A percentile compares a stretch with the other conserved stretches of the same genome.
Evolutionary conservation across 2,329 filamentous ascomycete genomes (phyloP).

Genomic region (Penicillium sp.): DNA sequence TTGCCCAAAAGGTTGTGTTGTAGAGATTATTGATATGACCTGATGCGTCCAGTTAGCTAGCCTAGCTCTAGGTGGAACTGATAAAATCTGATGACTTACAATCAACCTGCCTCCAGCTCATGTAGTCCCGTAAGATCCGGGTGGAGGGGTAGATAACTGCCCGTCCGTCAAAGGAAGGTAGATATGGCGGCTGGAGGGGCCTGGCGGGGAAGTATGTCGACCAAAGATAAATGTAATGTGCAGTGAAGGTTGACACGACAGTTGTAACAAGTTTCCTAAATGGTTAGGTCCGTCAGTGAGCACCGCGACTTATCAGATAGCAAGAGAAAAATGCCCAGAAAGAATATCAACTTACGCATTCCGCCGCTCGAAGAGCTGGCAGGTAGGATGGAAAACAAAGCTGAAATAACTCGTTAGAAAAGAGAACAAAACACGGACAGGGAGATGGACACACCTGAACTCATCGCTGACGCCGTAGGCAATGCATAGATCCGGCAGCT

Average conservation of each 20-base stretch:
- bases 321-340: background rate
- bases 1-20: slow-evolving; percentile 92
- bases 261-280: slow-evolving; percentile 85
- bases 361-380: slow-evolving; percentile 77
- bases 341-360: slow-evolving; percentile 55
- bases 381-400: slow-evolving; percentile 83
- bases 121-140: slow-evolving; percentile 82
- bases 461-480: slow-evolving; percentile 95
- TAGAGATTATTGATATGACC: slow-evolving; percentile 98
- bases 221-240: slow-evolving; percentile 84
- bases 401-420: slow-evolving; percentile 42
- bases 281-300: background rate
- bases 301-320: background rate
- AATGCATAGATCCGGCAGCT: slow-evolving; percentile 77
- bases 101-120: slow-evolving; percentile 95
- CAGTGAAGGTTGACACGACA: slow-evolving; percentile 86
- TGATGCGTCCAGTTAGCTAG: slow-evolving; percentile 32
- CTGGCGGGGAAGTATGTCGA: slow-evolving; percentile 66
- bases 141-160: slow-evolving; percentile 84
- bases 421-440: background rate
- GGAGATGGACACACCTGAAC: slow-evolving; percentile 51
- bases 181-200: slow-evolving; percentile 60
- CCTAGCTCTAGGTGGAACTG: too few species aligned
- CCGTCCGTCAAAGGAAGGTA: slow-evolving; percentile 89
- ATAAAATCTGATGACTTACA: slow-evolving; percentile 55